Percentiles rank a stretch among this genome's conserved stretches.
Conservation (phyloP, 148 eudicot genomes). For the Arbutus unedo region DNA sequence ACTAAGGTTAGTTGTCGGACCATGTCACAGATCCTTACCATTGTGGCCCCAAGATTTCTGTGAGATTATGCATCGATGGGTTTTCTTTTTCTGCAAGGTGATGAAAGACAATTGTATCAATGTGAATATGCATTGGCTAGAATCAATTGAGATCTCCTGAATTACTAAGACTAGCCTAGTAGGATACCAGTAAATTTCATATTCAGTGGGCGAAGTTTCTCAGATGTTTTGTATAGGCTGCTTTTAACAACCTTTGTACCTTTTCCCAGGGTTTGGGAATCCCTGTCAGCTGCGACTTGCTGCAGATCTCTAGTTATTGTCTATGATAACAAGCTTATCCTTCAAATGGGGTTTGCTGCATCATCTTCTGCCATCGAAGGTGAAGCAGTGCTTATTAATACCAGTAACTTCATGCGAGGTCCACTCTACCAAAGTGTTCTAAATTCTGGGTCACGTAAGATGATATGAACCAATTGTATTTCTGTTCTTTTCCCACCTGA, state of each 20-base stretch:
- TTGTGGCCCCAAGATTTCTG: neutral
- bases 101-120: neutral
- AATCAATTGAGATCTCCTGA: neutral
- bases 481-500: neutral
- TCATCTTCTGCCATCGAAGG: slow-evolving; percentile 37
- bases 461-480: neutral
- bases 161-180: neutral
- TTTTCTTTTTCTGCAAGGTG: neutral
- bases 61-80: neutral
- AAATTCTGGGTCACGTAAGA: slow-evolving; percentile 79
- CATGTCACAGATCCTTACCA: neutral
- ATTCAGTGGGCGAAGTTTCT: neutral
- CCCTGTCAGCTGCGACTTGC: slow-evolving; percentile 72
- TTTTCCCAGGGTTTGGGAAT: slow-evolving; percentile 74
- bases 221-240: neutral
- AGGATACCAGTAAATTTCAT: neutral
- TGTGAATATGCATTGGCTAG: neutral
- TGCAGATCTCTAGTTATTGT: slow-evolving; percentile 79
- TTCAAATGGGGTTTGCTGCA: slow-evolving; percentile 79
- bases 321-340: slow-evolving; percentile 59
- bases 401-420: slow-evolving; percentile 56
- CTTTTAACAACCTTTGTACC: neutral
- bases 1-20: neutral
- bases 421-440: slow-evolving; percentile 60
- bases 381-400: slow-evolving; percentile 55